Evolutionary conservation across 2,329 filamentous ascomycete genomes (phyloP), one percentile per base, ranked within the genome.

Genomic region (Claviceps sorghi): DNA sequence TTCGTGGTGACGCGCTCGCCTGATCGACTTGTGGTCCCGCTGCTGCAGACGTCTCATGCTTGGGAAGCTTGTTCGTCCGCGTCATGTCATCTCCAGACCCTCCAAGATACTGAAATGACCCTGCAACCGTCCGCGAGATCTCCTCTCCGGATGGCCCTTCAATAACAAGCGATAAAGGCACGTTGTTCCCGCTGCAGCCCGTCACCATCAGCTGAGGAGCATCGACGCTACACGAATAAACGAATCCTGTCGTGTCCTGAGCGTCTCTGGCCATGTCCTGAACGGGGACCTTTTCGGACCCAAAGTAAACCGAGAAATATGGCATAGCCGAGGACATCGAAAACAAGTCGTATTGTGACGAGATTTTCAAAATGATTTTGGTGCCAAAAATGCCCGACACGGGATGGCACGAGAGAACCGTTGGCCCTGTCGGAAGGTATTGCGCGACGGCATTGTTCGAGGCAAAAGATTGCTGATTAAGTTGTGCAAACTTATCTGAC

Each of bases 221-320:
- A 53, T 88, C 82, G 42, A 82, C 80, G 46, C 78, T 80, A 59
- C 95, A 74, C 32, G 78, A 77, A 67, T 93, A 95, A 56, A 83
- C 77, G 64, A 79, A 86, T 21, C 79, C 77, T 58, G 77, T 69
- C 51, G 65, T 68, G 55, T 82, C 78, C 69, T 72, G 79, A 58
- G 68, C 74, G 64, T 71, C 70, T 63, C 83, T 83, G 46, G 79
- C 75, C 26, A 89, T 73, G 52, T 82, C 76, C 52, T 79, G 74
- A n/a, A 65, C 62, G 1, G 64, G 60, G 65, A 82, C 84, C 65
- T 83, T 82, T 60, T 85, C 80, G n/a, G 78, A 75, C n/a, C 88
- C 88, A 67, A 95, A 94, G 47, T 83, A 77, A 52, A 95, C 68
- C 57, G 71, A 83, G 61, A 87, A 82, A 49, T 74, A 73, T 2